Conservation (phyloP, 1,139 yeast species). For the Blastobotrys indianensis region DNA sequence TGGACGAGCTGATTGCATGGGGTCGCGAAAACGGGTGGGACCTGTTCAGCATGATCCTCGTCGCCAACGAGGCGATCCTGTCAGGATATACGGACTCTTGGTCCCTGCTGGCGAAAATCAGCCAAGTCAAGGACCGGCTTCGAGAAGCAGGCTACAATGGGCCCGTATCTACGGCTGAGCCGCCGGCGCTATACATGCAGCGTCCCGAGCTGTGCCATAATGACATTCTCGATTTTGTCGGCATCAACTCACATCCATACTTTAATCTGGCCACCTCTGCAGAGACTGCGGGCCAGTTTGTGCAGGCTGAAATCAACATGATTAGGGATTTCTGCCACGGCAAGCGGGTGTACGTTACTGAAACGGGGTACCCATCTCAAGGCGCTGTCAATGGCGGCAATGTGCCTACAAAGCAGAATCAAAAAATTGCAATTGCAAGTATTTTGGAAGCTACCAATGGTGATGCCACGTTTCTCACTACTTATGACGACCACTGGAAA, state of each 20-base stretch:
- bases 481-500: constrained; percentile 82
- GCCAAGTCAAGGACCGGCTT: constrained; percentile 53
- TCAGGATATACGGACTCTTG: constrained; percentile 52
- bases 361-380: constrained; percentile 82
- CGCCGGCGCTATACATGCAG: constrained; percentile 64
- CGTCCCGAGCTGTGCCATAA: constrained; percentile 67
- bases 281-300: constrained; percentile 64
- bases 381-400: constrained; percentile 70
- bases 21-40: constrained; percentile 52
- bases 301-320: constrained; percentile 52
- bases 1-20: constrained; percentile 47
- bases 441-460: constrained; percentile 51
- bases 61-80: constrained; percentile 83
- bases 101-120: constrained; percentile 57
- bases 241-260: constrained; percentile 82
- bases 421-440: constrained; percentile 57
- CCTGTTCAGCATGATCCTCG: constrained; percentile 63
- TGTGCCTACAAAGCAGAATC: constrained; percentile 66
- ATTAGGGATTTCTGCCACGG: constrained; percentile 41
- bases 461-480: constrained; percentile 60
- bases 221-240: constrained; percentile 64
- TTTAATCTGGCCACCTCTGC: constrained; percentile 62
- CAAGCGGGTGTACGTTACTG: constrained; percentile 51
- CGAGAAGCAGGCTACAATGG: constrained; percentile 73
- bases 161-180: constrained; percentile 74